A percentile compares a stretch with the other conserved stretches of the same genome.
Evolutionary conservation across 371 early-diverging fungal species (phyloP).

Genomic region (Mortierella polycephala): DNA sequence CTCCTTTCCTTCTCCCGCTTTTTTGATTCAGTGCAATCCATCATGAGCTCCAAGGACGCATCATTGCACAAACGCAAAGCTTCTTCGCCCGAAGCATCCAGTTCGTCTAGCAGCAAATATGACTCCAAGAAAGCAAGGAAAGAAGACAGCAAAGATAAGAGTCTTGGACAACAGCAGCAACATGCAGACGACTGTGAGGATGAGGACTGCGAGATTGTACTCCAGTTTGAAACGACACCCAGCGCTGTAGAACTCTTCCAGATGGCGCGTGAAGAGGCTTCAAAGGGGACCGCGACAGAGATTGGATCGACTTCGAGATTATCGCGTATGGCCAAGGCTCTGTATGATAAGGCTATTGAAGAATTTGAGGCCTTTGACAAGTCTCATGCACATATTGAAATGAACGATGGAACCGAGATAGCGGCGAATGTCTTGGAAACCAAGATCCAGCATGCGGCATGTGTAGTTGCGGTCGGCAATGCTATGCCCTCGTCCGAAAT

Average conservation of each 20-base stretch:
- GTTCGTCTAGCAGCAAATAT: slow-evolving; percentile 4
- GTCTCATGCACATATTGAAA: slow-evolving; percentile 26
- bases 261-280: slow-evolving; percentile 66
- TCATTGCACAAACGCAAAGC: slow-evolving; percentile 44
- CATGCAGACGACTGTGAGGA: slow-evolving; percentile 66
- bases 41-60: slow-evolving; percentile 22
- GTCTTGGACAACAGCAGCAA: slow-evolving; percentile 3
- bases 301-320: slow-evolving; percentile 13
- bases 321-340: slow-evolving; percentile 57
- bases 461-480: slow-evolving; percentile 37
- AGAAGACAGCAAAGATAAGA: not conserved
- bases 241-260: slow-evolving; percentile 62
- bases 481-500: slow-evolving; percentile 39
- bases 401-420: slow-evolving; percentile 29
- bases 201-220: slow-evolving; percentile 62
- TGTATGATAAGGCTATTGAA: slow-evolving; percentile 70
- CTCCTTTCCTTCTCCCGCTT: slow-evolving; percentile 1
- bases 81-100: slow-evolving; percentile 17
- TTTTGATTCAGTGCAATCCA: not conserved
- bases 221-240: slow-evolving; percentile 64
- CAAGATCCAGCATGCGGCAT: slow-evolving; percentile 45
- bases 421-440: slow-evolving; percentile 19
- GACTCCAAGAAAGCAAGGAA: slow-evolving; percentile 43
- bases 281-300: not conserved
- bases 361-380: slow-evolving; percentile 62